Base-by-base conservation (phyloP, 2,329 filamentous ascomycete genomes). In the Elsinoe batatas region DNA sequence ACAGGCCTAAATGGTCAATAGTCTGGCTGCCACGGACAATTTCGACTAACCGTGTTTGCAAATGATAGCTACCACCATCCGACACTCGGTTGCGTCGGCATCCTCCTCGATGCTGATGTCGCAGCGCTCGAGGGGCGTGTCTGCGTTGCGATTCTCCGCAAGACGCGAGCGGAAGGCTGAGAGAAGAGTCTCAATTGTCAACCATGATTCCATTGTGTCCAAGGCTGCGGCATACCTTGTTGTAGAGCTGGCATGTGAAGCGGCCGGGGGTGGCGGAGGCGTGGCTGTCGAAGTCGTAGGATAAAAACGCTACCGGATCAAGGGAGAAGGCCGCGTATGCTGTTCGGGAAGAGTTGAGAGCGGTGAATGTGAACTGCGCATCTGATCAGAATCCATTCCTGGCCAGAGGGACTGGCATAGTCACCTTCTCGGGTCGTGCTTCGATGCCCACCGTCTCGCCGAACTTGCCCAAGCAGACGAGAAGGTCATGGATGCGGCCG, bases 311-410 rank as follows among this genome's bases (percentile, higher is more conserved):
- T 61, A 74, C 79, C 38, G 80, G 78, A 42, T 84, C 75, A 54
- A 91, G 81, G 6, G 79, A 79, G 63, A 89, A 84, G 57, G 84
- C 85, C 22, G 84, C 83, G 67, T 91, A 91, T 15, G 85, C 86
- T 3, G 87, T 88, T 65, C 88, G 88, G 56, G 87, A 88, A n/a
- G 80, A 79, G 67, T 91, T 91, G 60, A 91, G 74, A 12, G 87
- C 82, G 12, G 85, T 88, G 55, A 91, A 75, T 3, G 84, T 76
- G 60, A 91, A 78, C 87, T 88, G 59, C 47, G 32, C 18, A 56
- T 6, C 44, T 58, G 37, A 44, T 33, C 49, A 37, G 8, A 33
- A 6, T 44, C 13, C 37, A 54, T 38, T 20, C 22, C 17, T 26
- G 22, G 51, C 56, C 58, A 33, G 60, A 58, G 7, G 5, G 13